Evolutionary conservation across 2,329 filamentous ascomycete species (phyloP).

Genomic region (Botryotinia narcissicola): DNA sequence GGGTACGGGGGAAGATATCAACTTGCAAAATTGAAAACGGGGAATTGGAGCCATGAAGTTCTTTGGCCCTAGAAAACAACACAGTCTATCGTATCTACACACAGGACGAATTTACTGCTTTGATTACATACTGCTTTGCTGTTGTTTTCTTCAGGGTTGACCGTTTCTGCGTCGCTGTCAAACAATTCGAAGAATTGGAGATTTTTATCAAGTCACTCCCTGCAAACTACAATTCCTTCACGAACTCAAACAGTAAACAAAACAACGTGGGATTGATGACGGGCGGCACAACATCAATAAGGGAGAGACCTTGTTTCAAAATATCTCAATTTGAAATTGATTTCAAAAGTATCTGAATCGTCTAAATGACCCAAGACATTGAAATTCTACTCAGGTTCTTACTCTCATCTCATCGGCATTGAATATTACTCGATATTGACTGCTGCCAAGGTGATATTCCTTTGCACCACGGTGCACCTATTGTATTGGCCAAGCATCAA

Average conservation of each 20-base stretch:
- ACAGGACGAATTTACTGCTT: neutral
- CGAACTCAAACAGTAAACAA: slow-evolving; percentile 13
- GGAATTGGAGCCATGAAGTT: neutral
- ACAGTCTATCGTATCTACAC: neutral
- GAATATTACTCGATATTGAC: slow-evolving; percentile 6
- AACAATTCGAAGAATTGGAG: neutral
- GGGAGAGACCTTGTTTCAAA: slow-evolving; percentile 5
- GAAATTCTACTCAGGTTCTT: neutral
- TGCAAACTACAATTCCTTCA: neutral
- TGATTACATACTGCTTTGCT: slow-evolving; percentile 1
- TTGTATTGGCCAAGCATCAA: slow-evolving; percentile 11
- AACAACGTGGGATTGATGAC: slow-evolving; percentile 5
- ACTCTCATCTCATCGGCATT: neutral
- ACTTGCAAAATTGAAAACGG: neutral
- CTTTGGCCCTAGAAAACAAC: neutral
- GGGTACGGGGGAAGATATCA: slow-evolving; percentile 2
- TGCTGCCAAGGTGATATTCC: slow-evolving; percentile 6
- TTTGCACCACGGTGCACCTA: neutral
- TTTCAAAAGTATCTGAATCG: slow-evolving; percentile 1
- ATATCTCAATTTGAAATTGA: neutral
- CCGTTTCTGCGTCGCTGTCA: slow-evolving; percentile 6
- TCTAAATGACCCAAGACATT: slow-evolving; percentile 3
- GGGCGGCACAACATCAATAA: neutral
- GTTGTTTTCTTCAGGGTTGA: neutral
- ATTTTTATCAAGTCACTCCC: neutral